Base-by-base conservation (phyloP, 352 stramenopile species). In the Pythium apleroticum region DNA sequence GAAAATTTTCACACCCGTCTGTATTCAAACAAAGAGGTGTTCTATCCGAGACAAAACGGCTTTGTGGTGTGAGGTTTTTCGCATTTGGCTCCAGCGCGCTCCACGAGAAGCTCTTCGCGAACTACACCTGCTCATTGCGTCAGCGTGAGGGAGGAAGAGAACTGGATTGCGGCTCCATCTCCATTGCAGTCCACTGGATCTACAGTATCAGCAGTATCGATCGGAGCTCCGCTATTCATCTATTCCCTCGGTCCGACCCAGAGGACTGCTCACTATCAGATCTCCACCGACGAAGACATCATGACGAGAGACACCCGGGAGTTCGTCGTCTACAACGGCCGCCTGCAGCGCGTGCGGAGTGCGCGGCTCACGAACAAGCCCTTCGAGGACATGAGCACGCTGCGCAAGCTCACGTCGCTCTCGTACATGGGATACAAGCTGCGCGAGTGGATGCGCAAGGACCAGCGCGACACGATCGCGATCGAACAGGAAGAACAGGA, bases 371-470 rank as follows among this genome's bases (percentile, higher is more conserved):
- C 20, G 12, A 58, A 39, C 35, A 66, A 66, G 46, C 67, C 61
- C 19, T 62, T 60, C 46, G 68, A 82, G 14, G 78, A 84, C 20
- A 65, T 59, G 58, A 75, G 74, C 62, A 73, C 65, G 10, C 59
- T 88, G 19, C 77, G 76, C 43, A 88, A 89, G 59, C 72, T 86
- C 65, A 80, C 76, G 63, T 91, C 83, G 46, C 55, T 91, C 35
- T 71, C 52, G 33, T 90, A 90, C 63, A 69, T 89, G 43, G 61
- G 72, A 52, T 55, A 69, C 60, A 89, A 90, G 60, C 31, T 91
- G 41, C 78, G 74, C 53, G 60, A 65, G 50, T 77, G 75, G 63
- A 74, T 91, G n/a, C 78, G 80, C 46, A 76, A 67, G 43, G 78
- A 59, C 20, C 84, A 77, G 52, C 76, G 80, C 41, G 78, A 86